Base-by-base conservation (phyloP, 176 grass and related monocot genomes). In the Puccinellia tenuiflora region DNA sequence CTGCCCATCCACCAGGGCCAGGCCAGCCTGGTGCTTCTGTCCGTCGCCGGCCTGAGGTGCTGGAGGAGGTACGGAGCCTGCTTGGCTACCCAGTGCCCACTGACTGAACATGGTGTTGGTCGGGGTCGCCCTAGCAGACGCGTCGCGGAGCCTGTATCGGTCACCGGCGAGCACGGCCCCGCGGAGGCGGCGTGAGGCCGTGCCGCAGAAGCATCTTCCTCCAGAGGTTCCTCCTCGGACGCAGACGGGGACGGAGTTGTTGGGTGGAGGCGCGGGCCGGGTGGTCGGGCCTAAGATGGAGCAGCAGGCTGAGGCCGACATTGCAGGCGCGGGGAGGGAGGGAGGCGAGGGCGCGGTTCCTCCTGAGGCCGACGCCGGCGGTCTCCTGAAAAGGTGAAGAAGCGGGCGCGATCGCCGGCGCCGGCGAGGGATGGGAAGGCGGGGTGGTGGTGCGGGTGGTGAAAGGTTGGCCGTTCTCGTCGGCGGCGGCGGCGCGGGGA, bases 231-330 rank as follows among this genome's bases (percentile, higher is more conserved):
- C 13, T 13, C 26, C 53, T 57, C 54, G 9, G 53, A 22, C 53
- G 21, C 53, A 20, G 53, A 56, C 54, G n/a, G 22, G 10, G 54
- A 57, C 10, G 22, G 54, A 9, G 10, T 13, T 43, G 40, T 28
- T 31, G 29, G 30, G 20, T 52, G 15, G 9, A 9, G 9, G 17
- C 5, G 26, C 33, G 5, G 47, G 24, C n/a, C n/a, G n/a, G n/a
- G n/a, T 73, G 14, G 69, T 47, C 69, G 43, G 22, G n/a, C 6
- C 14, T 38, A 33, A 56, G 74, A 43, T 62, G 42, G 53, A 83
- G 80, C 26, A 78, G 17, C 18, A 88, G 12, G 14, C 86, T 31
- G 55, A 84, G 86, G 6, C 75, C 54, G 3, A 73, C 7, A n/a
- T n/a, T n/a, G n/a, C n/a, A n/a, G n/a, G n/a, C n/a, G n/a, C n/a